These are phyloP conservation scores for Phlebiopsis gigantea DNA, from an alignment of 768 basidiomycete species.

Conservation along the genomic window DNA sequence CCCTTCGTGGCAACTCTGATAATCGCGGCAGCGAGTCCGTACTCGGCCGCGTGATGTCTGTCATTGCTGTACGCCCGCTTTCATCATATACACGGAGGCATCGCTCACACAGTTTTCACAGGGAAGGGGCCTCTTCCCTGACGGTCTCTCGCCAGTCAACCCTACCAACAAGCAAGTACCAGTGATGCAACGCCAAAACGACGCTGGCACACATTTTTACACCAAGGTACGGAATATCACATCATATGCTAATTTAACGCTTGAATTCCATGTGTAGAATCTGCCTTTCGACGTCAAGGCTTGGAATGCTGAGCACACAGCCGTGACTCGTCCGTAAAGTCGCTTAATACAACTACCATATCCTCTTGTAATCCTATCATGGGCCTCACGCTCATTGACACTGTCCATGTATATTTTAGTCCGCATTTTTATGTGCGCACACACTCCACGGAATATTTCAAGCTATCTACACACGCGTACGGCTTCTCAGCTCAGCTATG, in stretches of 20 bases:
- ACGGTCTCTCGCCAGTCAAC: not conserved
- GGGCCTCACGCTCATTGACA: too few species aligned
- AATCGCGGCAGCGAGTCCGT: slow-evolving; percentile 4
- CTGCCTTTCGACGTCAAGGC: not conserved
- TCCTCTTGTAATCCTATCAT: not conserved
- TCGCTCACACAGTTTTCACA: not conserved
- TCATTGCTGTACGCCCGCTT: slow-evolving; percentile 4
- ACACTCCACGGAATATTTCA: too few species aligned
- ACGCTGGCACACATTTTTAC: not conserved
- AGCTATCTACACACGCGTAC: too few species aligned
- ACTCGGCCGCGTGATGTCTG: slow-evolving; percentile 2
- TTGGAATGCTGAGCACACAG: not conserved
- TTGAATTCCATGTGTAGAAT: not conserved
- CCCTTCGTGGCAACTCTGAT: slow-evolving; percentile 7
- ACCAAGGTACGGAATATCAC: not conserved
- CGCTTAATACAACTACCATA: not conserved
- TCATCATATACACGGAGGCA: not conserved
- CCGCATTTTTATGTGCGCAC: too few species aligned
- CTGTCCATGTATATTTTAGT: too few species aligned
- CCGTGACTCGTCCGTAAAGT: not conserved
- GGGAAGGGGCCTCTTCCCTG: not conserved
- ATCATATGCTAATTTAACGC: too few species aligned
- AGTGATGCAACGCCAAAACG: not conserved
- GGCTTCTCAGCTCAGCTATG: too few species aligned
- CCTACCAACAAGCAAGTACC: not conserved